phyloP scores from a whole-genome alignment of 306 rosid genomes.

The Alnus glutinosa region DNA sequence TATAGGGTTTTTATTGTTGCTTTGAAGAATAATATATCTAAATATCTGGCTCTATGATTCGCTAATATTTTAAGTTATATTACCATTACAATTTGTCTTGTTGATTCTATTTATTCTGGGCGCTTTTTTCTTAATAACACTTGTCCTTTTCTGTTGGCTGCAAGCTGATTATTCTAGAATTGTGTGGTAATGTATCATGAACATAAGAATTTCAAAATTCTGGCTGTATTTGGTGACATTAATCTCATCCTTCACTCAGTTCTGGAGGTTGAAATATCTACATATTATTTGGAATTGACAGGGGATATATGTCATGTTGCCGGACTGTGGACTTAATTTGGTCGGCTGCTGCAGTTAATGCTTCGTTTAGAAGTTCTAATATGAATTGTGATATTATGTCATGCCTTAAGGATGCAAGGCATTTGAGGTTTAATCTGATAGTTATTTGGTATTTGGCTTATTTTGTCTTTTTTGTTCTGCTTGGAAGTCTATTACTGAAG shows the following conservation, averaged over 20 bases:
- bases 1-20: slow-evolving; percentile 41
- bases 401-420: slow-evolving; percentile 26
- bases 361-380: slow-evolving; percentile 18
- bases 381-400: slow-evolving; percentile 10
- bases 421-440: slow-evolving; percentile 13
- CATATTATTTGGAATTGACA: slow-evolving; percentile 1
- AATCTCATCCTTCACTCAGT: neutral
- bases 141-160: neutral
- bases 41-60: neutral
- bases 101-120: slow-evolving; percentile 12
- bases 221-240: neutral
- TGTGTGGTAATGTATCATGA: neutral
- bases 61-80: neutral
- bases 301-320: slow-evolving; percentile 17
- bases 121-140: neutral
- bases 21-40: slow-evolving; percentile 8
- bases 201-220: neutral
- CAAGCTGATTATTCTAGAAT: slow-evolving; percentile 9
- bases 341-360: slow-evolving; percentile 11
- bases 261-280: slow-evolving; percentile 2
- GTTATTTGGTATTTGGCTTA: slow-evolving; percentile 18
- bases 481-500: slow-evolving; percentile 21
- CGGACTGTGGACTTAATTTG: slow-evolving; percentile 3
- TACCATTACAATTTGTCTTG: slow-evolving; percentile 2
- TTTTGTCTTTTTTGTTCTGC: slow-evolving; percentile 1